Evolutionary conservation across 1,284 basidiomycete species (phyloP).

Genomic region (Gomphus bonarii): DNA sequence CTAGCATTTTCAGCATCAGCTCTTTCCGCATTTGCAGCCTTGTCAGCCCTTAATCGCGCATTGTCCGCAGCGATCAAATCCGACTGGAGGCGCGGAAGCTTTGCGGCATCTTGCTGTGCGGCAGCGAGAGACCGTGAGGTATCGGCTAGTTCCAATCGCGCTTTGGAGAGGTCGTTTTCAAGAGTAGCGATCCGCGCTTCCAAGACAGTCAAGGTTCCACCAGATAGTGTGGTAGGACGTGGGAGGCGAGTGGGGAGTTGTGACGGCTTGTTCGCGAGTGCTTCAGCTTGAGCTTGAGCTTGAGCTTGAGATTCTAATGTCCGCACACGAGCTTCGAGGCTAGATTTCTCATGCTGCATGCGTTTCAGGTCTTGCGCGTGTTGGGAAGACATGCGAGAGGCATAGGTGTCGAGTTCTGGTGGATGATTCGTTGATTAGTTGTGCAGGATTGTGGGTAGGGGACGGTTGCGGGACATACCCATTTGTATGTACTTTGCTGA

Average conservation of each 20-base stretch:
- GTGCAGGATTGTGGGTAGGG: not conserved
- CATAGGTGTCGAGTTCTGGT: conserved; percentile 11
- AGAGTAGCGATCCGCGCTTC: conserved; percentile 3
- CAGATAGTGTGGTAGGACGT: conserved; percentile 1
- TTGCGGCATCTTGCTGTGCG: conserved; percentile 21
- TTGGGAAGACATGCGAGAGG: conserved; percentile 9
- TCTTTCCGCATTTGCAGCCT: conserved; percentile 30
- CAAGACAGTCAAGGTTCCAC: not conserved
- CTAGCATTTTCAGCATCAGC: conserved; percentile 32
- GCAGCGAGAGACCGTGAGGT: not conserved
- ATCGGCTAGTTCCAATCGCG: conserved; percentile 3
- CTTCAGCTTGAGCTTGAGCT: conserved; percentile 28
- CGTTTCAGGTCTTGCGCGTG: conserved; percentile 2
- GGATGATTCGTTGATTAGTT: not conserved
- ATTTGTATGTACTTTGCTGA: conserved; percentile 42
- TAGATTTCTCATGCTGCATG: conserved; percentile 43
- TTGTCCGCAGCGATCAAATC: conserved; percentile 46
- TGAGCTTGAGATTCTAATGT: conserved; percentile 43
- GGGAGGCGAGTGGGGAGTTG: conserved; percentile 2
- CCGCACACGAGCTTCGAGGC: conserved; percentile 41
- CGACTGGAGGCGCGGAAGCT: conserved; percentile 36
- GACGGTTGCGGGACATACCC: not conserved
- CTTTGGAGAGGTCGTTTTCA: conserved; percentile 3
- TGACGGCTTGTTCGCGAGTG: conserved; percentile 18
- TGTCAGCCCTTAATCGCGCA: conserved; percentile 45